A percentile compares a stretch with the other conserved stretches of the same genome.
phyloP scores from a whole-genome alignment of 2,329 filamentous ascomycete genomes.

The Xylaria sp. region DNA sequence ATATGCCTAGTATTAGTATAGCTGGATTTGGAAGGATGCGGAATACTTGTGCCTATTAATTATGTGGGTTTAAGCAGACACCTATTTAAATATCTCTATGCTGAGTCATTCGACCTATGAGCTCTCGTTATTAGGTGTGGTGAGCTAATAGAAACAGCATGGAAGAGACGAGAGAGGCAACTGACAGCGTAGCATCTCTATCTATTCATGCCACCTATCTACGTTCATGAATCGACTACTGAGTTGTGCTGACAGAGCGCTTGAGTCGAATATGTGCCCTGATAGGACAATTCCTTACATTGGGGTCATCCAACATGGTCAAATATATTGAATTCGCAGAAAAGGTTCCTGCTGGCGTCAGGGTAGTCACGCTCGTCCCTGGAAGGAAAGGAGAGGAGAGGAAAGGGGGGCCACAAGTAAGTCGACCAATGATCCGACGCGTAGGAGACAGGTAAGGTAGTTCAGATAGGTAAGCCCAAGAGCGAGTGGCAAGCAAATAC shows the following conservation, averaged over 20 bases:
- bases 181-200: too few species aligned
- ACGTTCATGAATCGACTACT: neutral
- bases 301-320: neutral
- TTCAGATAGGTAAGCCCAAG: neutral
- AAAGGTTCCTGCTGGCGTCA: neutral
- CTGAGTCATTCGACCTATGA: neutral
- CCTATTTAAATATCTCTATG: neutral
- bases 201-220: too few species aligned
- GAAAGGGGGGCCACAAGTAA: too few species aligned
- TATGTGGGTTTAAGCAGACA: too few species aligned
- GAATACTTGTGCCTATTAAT: neutral
- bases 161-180: neutral
- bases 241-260: neutral
- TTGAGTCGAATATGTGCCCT: neutral
- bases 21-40: neutral
- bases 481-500: conserved; percentile 9
- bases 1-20: neutral
- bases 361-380: neutral
- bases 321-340: neutral
- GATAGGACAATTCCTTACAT: neutral
- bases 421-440: neutral
- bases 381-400: neutral
- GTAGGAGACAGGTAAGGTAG: neutral
- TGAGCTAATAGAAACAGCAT: neutral
- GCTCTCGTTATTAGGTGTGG: neutral